Base-by-base conservation (phyloP, 23 red algal species). In the Cyanidium caldarium region DNA sequence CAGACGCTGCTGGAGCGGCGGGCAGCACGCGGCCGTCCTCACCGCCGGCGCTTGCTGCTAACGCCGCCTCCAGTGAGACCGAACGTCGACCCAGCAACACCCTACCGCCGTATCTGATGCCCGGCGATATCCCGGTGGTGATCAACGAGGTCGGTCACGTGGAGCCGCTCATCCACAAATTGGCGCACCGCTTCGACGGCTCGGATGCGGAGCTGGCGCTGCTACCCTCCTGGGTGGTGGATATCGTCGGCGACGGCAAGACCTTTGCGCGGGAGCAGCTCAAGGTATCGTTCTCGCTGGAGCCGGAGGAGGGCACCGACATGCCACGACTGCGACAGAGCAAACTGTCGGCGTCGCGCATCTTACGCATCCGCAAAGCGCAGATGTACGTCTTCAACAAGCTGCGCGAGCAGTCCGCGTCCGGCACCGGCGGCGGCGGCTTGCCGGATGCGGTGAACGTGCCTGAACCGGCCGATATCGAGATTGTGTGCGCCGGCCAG, bases 401-500 rank as follows among this genome's bases (percentile, higher is more conserved):
- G 56, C 65, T 95, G 39, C 73, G 77, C 37, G 81, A 81, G 28
- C 40, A 76, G 26, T 16, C 41, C 0, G 43, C 41, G 39, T 37
- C 70, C 13, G 75, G 41, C 7, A 61, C 7, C 21, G n/a, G 31
- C 19, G n/a, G 51, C 10, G 51, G 51, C 31, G 45, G 40, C 2
- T 5, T 46, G 17, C 34, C 5, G 33, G 34, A 26, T 34, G 12
- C 70, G 1, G 37, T 67, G 46, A 67, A 76, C 29, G 66, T 61
- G 23, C 71, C 81, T 15, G 69, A 66, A 17, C 68, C 76, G 38
- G 43, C 73, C 33, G 72, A 87, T 20, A 44, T 95, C 35, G 90
- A 95, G 45, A 81, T 95, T 36, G 66, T 95, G 29, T 95, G 90
- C 61, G 72, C 80, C 40, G 80, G 84, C 41, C 77, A 85, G 41